Conservation (phyloP, 805 yeast species). For the Candida endomychidarum region DNA sequence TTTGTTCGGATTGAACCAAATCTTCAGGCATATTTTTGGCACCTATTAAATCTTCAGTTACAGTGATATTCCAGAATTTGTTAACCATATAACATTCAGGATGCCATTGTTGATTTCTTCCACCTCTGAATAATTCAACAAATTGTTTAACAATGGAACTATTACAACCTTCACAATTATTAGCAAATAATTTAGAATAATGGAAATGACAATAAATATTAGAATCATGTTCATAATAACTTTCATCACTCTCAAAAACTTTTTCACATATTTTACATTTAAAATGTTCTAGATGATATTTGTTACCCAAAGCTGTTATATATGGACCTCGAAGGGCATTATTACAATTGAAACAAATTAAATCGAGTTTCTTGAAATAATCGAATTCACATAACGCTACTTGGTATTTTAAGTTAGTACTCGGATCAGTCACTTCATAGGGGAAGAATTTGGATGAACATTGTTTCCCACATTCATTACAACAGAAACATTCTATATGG, state of each 20-base stretch:
- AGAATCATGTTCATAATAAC: conserved; percentile 84
- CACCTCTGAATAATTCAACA: conserved; percentile 89
- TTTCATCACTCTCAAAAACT: conserved; percentile 87
- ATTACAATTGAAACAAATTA: conserved; percentile 85
- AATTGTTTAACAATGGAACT: conserved; percentile 91
- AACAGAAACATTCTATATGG: conserved; percentile 85
- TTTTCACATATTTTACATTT: conserved; percentile 84
- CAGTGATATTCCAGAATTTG: conserved; percentile 90
- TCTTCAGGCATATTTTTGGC: conserved; percentile 16
- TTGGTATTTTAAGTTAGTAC: conserved; percentile 20
- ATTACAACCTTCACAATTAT: conserved; percentile 90
- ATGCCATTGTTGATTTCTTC: conserved; percentile 95
- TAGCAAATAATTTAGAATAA: conserved; percentile 82
- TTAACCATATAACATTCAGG: conserved; percentile 98
- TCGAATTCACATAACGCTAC: conserved; percentile 85
- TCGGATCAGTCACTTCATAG: conserved; percentile 53
- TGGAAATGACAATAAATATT: conserved; percentile 89
- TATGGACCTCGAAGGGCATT: conserved; percentile 88
- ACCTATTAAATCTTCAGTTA: conserved; percentile 64
- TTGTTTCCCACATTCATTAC: conserved; percentile 77
- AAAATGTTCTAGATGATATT: conserved; percentile 94
- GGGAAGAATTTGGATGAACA: conserved; percentile 92
- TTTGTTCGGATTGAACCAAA: conserved; percentile 57
- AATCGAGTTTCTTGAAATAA: conserved; percentile 79
- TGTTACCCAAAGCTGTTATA: conserved; percentile 87